A percentile compares a stretch with the other conserved stretches of the same genome.
These are phyloP conservation scores for Lachnellula subtilissima DNA, from an alignment of 2,329 filamentous ascomycete species.

Conservation along the genomic window DNA sequence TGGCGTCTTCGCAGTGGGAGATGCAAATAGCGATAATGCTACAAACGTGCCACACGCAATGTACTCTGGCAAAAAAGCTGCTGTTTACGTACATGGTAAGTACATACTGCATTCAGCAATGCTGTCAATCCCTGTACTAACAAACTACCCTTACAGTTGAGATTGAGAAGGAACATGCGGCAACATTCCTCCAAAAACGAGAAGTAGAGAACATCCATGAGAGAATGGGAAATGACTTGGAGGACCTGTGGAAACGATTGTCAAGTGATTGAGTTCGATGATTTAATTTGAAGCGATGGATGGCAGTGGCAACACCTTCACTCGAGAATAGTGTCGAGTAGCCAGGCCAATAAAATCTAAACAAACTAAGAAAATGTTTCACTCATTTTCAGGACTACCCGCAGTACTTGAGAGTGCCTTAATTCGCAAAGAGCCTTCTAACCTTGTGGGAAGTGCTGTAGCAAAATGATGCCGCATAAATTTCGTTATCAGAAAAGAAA, in stretches of 20 bases:
- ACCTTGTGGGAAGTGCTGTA: too few species aligned
- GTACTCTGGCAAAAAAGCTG: conserved; percentile 53
- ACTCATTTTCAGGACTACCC: too few species aligned
- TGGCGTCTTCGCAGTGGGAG: conserved; percentile 55
- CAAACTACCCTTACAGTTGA: conserved; percentile 4
- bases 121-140: not conserved
- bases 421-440: too few species aligned
- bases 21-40: conserved; percentile 54
- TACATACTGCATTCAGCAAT: conserved; percentile 3
- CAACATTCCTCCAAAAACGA: conserved; percentile 1
- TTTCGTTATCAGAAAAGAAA: too few species aligned
- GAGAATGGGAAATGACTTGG: conserved; percentile 12
- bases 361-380: too few species aligned
- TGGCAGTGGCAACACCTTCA: too few species aligned
- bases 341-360: too few species aligned
- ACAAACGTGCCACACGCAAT: conserved; percentile 60
- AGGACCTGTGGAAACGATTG: conserved; percentile 6
- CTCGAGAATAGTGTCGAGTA: too few species aligned
- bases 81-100: conserved; percentile 54
- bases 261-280: not conserved
- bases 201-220: not conserved
- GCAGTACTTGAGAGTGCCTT: too few species aligned
- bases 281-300: too few species aligned
- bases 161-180: conserved; percentile 11
- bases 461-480: too few species aligned